These are phyloP conservation scores for Tetradesmus lagerheimii DNA, from an alignment of 139 green algal genomes.

Conservation along the genomic window DNA sequence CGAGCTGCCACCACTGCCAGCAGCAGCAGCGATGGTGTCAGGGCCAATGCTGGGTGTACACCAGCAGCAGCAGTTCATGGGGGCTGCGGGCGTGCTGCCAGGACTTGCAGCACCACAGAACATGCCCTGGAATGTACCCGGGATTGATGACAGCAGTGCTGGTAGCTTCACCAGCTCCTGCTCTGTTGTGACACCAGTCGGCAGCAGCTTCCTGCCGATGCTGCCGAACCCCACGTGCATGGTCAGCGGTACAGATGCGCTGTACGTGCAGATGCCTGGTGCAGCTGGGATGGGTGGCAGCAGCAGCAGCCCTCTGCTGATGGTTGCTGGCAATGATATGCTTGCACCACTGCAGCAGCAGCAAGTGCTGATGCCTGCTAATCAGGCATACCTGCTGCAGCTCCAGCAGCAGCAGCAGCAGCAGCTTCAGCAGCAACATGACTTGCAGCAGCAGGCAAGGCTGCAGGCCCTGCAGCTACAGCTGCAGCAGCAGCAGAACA, in stretches of 20 bases:
- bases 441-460: not conserved
- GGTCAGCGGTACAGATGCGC: not conserved
- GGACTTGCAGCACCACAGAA: not conserved
- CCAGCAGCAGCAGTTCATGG: not conserved
- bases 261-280: not conserved
- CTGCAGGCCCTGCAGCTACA: conserved; percentile 19
- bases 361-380: not conserved
- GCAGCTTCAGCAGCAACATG: conserved; percentile 6
- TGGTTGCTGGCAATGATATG: not conserved
- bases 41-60: not conserved
- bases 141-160: conserved; percentile 5
- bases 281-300: not conserved
- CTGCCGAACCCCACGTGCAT: not conserved
- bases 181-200: not conserved
- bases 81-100: not conserved
- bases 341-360: not conserved
- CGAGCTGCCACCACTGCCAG: not conserved
- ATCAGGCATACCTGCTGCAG: not conserved
- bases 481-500: conserved; percentile 30
- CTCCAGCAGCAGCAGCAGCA: not conserved
- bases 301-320: not conserved
- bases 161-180: not conserved
- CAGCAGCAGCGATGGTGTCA: not conserved
- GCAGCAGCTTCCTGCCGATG: not conserved
- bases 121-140: too few species aligned